Evolutionary conservation across 306 rosid genomes (phyloP).

Genomic region (Chamaecrista fasciculata): DNA sequence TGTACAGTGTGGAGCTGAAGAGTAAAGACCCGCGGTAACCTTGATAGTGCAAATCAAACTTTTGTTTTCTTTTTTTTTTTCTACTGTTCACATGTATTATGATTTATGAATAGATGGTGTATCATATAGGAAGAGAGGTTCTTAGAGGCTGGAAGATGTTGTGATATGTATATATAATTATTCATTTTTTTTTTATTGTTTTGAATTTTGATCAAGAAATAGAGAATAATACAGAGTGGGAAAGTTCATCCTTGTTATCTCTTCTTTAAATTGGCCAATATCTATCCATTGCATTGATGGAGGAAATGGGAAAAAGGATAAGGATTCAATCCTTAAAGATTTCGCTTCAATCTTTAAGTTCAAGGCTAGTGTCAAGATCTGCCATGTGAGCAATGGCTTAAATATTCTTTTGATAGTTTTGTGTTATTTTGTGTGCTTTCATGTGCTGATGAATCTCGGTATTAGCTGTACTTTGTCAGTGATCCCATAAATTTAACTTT

Average conservation of each 20-base stretch:
- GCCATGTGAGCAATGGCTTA: neutral
- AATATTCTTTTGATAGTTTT: neutral
- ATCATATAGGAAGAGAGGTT: slow-evolving; percentile 3
- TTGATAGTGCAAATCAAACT: slow-evolving; percentile 8
- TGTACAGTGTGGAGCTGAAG: slow-evolving; percentile 32
- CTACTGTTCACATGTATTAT: slow-evolving; percentile 16
- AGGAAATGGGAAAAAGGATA: no score
- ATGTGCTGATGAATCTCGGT: neutral
- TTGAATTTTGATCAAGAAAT: neutral
- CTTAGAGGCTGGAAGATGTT: neutral
- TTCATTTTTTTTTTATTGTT: slow-evolving; percentile 20
- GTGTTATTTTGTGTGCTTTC: neutral
- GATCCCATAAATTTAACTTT: neutral
- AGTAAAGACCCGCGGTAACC: slow-evolving; percentile 29
- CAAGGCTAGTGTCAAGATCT: no score
- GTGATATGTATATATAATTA: slow-evolving; percentile 16
- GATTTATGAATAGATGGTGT: slow-evolving; percentile 18
- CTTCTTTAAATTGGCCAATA: neutral
- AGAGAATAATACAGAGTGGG: neutral
- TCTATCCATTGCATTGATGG: neutral
- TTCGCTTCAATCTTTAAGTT: no score
- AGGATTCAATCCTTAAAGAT: neutral
- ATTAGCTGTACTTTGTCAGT: no score
- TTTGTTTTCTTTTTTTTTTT: no score
- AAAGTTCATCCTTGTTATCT: neutral